A percentile compares a stretch with the other conserved stretches of the same genome.
Conservation (phyloP, 83 land plant genomes). For the Thuja plicata region DNA sequence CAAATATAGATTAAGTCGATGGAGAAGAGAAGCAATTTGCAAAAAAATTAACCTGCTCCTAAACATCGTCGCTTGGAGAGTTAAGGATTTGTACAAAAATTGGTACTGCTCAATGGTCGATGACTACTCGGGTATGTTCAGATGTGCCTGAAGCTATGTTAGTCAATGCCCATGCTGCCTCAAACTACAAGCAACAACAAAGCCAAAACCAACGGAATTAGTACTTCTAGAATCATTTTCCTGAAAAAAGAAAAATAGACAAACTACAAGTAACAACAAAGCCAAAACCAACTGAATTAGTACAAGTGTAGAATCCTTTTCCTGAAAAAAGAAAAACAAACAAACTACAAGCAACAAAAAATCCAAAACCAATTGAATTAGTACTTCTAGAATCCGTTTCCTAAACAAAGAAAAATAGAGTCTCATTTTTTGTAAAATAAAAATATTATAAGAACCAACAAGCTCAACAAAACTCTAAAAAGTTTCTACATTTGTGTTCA, state of each 20-base stretch:
- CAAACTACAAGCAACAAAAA: constrained; percentile 46
- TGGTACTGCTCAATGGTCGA: constrained; percentile 75
- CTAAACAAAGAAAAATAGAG: background rate
- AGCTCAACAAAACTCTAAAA: background rate
- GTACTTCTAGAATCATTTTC: background rate
- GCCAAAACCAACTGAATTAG: background rate
- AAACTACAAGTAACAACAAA: constrained; percentile 38
- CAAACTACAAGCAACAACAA: constrained; percentile 46
- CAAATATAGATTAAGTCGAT: background rate
- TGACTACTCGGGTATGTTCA: constrained; percentile 68
- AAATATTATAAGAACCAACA: background rate
- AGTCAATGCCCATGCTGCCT: constrained; percentile 82
- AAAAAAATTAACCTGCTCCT: constrained; percentile 58
- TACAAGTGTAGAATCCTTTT: background rate
- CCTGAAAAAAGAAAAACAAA: too few relatives aligned
- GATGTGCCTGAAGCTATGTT: constrained; percentile 84
- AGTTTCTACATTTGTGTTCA: background rate
- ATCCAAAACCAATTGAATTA: background rate
- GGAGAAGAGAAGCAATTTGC: background rate
- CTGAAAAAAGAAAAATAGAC: background rate
- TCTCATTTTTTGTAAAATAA: background rate
- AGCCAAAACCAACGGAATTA: background rate
- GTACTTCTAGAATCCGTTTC: background rate
- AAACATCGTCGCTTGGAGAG: constrained; percentile 74
- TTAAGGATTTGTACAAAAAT: constrained; percentile 65